A percentile compares a stretch with the other conserved stretches of the same genome.
These are phyloP conservation scores for Cladophialophora exuberans DNA, from an alignment of 2,329 filamentous ascomycete genomes.

Conservation along the genomic window DNA sequence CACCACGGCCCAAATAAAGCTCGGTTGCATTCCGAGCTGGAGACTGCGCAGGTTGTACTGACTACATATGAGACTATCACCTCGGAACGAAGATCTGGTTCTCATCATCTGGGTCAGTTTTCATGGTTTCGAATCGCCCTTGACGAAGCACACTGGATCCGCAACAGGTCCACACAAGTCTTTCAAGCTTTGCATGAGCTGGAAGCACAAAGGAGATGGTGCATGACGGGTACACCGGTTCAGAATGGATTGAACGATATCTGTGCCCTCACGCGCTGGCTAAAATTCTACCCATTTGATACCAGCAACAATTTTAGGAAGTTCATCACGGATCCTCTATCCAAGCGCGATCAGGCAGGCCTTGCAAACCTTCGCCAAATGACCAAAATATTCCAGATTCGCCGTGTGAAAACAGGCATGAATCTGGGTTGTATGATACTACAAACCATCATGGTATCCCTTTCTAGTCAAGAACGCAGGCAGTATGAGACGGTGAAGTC, in stretches of 20 bases:
- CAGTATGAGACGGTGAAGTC: background rate
- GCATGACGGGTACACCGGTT: constrained; percentile 1
- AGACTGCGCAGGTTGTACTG: background rate
- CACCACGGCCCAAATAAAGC: background rate
- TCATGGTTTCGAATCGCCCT: constrained; percentile 1
- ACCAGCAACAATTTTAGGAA: background rate
- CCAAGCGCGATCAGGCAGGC: background rate
- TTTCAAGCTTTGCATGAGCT: background rate
- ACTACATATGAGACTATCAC: background rate
- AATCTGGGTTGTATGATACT: background rate
- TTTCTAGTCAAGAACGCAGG: background rate
- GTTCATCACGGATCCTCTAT: background rate
- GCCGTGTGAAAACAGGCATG: background rate
- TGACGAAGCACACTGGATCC: constrained; percentile 1
- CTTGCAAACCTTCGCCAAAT: background rate
- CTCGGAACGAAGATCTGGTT: background rate
- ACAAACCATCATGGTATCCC: background rate
- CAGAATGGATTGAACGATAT: background rate
- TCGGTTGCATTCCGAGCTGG: background rate
- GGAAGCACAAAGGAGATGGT: background rate
- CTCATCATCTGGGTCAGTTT: background rate
- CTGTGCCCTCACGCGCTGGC: background rate
- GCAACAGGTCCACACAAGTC: background rate
- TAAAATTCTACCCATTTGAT: background rate
- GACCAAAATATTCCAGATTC: background rate